Evolutionary conservation across 2,329 filamentous ascomycete genomes (phyloP), one percentile per base, ranked within the genome.

Genomic region (Scleromitrula shiraiana): DNA sequence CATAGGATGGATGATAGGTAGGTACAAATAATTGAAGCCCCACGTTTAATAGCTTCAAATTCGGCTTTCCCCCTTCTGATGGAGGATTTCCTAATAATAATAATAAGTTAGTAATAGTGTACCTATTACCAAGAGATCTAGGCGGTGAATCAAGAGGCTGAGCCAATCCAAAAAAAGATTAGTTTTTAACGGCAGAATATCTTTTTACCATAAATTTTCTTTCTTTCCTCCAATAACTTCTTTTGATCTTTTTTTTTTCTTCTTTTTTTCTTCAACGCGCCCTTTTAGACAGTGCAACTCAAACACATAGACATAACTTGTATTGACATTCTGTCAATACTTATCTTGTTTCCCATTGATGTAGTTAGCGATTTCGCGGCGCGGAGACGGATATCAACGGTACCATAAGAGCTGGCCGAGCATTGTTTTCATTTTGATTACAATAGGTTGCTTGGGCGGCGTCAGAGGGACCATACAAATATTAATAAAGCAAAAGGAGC

Each of bases 221-320:
- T 46, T 38, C 46, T 48, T 29, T 22, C 19, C 30, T 46, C 5
- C 17, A 32, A 22, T 29, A 30, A 51, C 27, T 36, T 52, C 26
- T 29, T 26, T 32, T n/a, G n/a, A n/a, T n/a, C n/a, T n/a, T n/a
- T 23, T 60, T 65, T 68, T 65, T 66, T 67, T 65, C 67, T 67
- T 69, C 67, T 64, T 62, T 61, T 62, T 63, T 61, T 66, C 67
- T 66, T 60, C 72, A 79, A 84, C 82, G 83, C 84, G 77, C 76
- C 83, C 82, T 77, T 46, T 74, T 67, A 90, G 87, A 91, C 86
- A 91, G 86, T 90, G 80, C 85, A 84, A 78, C 75, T 75, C 82
- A 82, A 29, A 80, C 75, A 76, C 72, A 69, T 67, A 71, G 69
- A 54, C 72, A 73, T 72, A 67, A 72, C 26, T 67, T 67, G 72